Evolutionary conservation across 2,329 filamentous ascomycete genomes (phyloP).

Genomic region (Hortaea sp.): DNA sequence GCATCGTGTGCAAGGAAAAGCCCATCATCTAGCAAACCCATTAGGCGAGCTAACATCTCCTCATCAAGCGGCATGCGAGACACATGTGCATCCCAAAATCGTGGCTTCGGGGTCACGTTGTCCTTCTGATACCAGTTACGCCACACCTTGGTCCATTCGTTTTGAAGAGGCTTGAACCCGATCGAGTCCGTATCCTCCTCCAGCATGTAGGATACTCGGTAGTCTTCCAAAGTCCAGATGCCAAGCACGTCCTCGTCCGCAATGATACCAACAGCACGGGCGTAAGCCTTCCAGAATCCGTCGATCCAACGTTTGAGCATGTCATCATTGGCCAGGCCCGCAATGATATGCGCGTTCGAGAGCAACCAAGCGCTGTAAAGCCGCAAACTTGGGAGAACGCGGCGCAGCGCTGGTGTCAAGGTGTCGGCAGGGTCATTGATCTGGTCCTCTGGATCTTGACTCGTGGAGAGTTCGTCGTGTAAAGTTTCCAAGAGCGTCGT

Average conservation of each 20-base stretch:
- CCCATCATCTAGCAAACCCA: slow-evolving; percentile 53
- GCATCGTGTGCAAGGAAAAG: slow-evolving; percentile 46
- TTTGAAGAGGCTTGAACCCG: slow-evolving; percentile 52
- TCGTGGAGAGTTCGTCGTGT: slow-evolving; percentile 52
- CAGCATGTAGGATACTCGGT: slow-evolving; percentile 46
- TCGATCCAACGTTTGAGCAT: slow-evolving; percentile 48
- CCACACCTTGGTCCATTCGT: slow-evolving; percentile 27
- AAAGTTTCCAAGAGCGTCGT: slow-evolving; percentile 61
- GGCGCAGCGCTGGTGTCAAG: slow-evolving; percentile 24
- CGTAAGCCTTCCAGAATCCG: slow-evolving; percentile 57
- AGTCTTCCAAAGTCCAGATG: slow-evolving; percentile 38
- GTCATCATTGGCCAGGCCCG: slow-evolving; percentile 44
- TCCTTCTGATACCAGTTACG: slow-evolving; percentile 43
- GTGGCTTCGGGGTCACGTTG: slow-evolving; percentile 39
- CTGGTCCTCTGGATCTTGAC: slow-evolving; percentile 39
- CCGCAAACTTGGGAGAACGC: slow-evolving; percentile 53
- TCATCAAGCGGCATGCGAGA: slow-evolving; percentile 47
- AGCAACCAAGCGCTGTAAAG: slow-evolving; percentile 61
- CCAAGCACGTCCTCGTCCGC: slow-evolving; percentile 45
- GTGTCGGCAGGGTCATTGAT: slow-evolving; percentile 29
- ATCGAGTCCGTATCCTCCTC: slow-evolving; percentile 59
- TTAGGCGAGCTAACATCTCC: slow-evolving; percentile 58
- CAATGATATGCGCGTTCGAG: slow-evolving; percentile 44
- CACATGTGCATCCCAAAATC: slow-evolving; percentile 40
- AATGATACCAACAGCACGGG: slow-evolving; percentile 50